A percentile compares a stretch with the other conserved stretches of the same genome.
Conservation (phyloP, 768 basidiomycete genomes). For the Psilocybe cubensis region DNA sequence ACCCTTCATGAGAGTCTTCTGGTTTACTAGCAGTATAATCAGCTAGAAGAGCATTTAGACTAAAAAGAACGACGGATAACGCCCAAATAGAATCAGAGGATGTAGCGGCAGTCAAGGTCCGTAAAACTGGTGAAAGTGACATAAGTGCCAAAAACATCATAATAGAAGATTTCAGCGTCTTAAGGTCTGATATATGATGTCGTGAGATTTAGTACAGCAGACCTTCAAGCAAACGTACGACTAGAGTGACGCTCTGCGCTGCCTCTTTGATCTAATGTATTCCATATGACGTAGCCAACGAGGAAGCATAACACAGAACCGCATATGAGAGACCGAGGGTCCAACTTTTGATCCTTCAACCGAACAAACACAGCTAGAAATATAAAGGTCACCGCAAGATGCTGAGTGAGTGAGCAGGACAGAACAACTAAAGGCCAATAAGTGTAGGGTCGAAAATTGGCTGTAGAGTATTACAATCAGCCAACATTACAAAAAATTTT, state of each 20-base stretch:
- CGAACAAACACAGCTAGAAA: conserved; percentile 83
- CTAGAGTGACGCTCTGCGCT: conserved; percentile 30
- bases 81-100: conserved; percentile 99
- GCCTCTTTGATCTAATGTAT: conserved; percentile 44
- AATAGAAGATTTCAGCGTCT: conserved; percentile 78
- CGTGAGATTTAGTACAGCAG: neutral
- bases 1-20: conserved; percentile 64
- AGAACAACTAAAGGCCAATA: conserved; percentile 74
- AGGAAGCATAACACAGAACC: conserved; percentile 63
- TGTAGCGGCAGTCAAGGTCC: conserved; percentile 91
- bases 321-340: conserved; percentile 73
- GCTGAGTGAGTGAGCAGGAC: conserved; percentile 82
- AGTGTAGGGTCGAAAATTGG: conserved; percentile 79
- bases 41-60: conserved; percentile 79
- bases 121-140: conserved; percentile 88
- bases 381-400: conserved; percentile 77
- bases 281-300: conserved; percentile 66
- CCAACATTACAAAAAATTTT: neutral
- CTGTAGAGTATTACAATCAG: conserved; percentile 42
- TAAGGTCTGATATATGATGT: conserved; percentile 52
- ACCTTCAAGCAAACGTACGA: conserved; percentile 27
- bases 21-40: conserved; percentile 69
- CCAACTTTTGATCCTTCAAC: conserved; percentile 63
- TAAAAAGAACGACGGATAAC: conserved; percentile 81
- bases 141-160: conserved; percentile 89